Evolutionary conservation across 2,329 filamentous ascomycete genomes (phyloP), one percentile per base, ranked within the genome.

Genomic region (Blastomyces parvus): DNA sequence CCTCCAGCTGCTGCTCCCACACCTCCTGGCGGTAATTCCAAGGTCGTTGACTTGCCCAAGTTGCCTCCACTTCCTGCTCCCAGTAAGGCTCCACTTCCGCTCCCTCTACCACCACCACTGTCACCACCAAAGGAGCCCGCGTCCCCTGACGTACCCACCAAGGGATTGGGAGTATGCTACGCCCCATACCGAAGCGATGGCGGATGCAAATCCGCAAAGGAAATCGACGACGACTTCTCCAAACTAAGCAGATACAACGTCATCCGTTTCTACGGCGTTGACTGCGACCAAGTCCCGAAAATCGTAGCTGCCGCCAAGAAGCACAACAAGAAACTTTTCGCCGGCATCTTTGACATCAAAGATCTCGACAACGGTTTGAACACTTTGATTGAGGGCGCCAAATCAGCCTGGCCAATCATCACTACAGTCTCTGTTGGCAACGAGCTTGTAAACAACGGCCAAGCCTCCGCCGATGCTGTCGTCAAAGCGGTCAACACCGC

Each of bases 371-470:
- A 76, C 1, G 85, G 89, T 64, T 79, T 89, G n/a, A 68, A 81
- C 11, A 79, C 77, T 38, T 85, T 95, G 65, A 82, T 86, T 62
- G 73, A 79, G 4, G 85, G 82, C 17, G 80, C 88, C 52, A 76
- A 78, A 6, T 80, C 82, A 38, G 83, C 89, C 74, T 96, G 89
- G 89, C 79, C 78, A 59, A 73, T 79, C 17, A 82, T 95, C 66
- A 81, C 88, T 71, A 88, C 89, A 1, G 81, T 96, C 70, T 84
- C 84, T 63, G 82, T 96, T 52, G 91, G 90, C 66, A 96, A 96
- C 72, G 91, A 96, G 74, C 80, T 88, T 42, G 85, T 96, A 73
- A 88, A 90, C 74, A 82, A 81, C 60, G 84, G 85, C 50, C 74
- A 79, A 46, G 82, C 80, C 46, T 81, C 80, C 4, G 79, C 83